Base-by-base conservation (phyloP, 1,139 yeast genomes). In the Arxiozyma bovina region DNA sequence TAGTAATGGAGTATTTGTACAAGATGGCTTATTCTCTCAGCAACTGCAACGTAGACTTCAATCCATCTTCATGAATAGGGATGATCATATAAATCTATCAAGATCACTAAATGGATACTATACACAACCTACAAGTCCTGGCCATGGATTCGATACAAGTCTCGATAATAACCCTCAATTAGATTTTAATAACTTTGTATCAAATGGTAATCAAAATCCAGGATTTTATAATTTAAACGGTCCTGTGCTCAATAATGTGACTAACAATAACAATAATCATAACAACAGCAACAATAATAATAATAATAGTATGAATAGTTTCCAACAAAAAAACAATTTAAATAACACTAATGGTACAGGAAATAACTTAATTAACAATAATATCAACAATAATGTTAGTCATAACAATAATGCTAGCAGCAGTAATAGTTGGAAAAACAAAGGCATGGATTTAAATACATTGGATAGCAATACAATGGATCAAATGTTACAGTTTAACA, bases 51-150 rank as follows among this genome's bases (percentile, higher is more conserved):
- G 61, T 46, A 50, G 64, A 52, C 50, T 64, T 38, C 67, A 61
- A 51, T 61, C 59, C 30, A 57, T 65, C 7, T 61, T 65, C 9
- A 68, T 63, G 52, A 67, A 63, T 45, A 55, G 55, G 21, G 59
- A 55, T 41, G 40, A 53, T 27, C 49, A 46, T 34, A 38, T 54
- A 47, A 41, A 51, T 42, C 18, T 51, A n/a, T 59, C 64, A 12
- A 55, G 66, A 42, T 62, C 66, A 6, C 54, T 63, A 20, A 61
- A 60, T 52, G 67, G 67, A 15, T 65, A 66, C 54, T 63, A 65
- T 49, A 63, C 68, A n/a, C 67, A 64, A 45, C 68, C 69, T 7
- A 63, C 68, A n/a, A 64, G 68, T 54, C 69, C 69, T 9, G 66
- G 67, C 12, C 54, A 52, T 45, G 59, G 34, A 47, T 58, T 48